Evolutionary conservation across 768 basidiomycete genomes (phyloP).

Genomic region (Coprinellus micaceus): DNA sequence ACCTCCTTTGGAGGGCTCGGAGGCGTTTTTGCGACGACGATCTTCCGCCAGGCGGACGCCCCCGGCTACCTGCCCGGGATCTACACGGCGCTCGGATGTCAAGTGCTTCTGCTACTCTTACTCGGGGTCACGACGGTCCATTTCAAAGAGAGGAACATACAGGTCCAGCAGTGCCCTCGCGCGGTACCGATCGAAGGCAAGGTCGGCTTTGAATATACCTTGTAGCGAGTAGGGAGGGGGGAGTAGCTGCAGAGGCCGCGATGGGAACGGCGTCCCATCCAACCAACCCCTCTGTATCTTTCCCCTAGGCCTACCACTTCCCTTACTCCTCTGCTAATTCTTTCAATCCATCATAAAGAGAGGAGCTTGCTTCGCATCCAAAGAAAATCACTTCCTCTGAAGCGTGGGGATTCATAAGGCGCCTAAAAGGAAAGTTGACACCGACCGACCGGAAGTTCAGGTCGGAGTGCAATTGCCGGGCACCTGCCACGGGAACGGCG

Average conservation of each 20-base stretch:
- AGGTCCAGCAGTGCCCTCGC: constrained; percentile 19
- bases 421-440: too few species aligned
- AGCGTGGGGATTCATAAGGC: too few species aligned
- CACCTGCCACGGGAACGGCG: too few species aligned
- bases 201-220: constrained; percentile 39
- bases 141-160: constrained; percentile 33
- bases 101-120: constrained; percentile 37
- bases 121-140: constrained; percentile 37
- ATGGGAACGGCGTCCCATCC: not conserved
- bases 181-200: constrained; percentile 30
- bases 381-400: too few species aligned
- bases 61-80: constrained; percentile 47
- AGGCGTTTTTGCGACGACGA: constrained; percentile 44
- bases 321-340: too few species aligned
- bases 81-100: constrained; percentile 42
- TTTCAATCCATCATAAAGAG: too few species aligned
- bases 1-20: constrained; percentile 47
- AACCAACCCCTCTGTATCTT: not conserved
- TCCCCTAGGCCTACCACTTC: too few species aligned
- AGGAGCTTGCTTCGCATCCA: too few species aligned
- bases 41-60: constrained; percentile 44
- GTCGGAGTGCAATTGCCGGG: too few species aligned
- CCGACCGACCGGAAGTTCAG: too few species aligned
- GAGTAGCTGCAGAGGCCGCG: too few species aligned
- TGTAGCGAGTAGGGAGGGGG: constrained; percentile 18